These are phyloP conservation scores for Russula ochroleuca DNA, from an alignment of 768 basidiomycete genomes.

Conservation along the genomic window DNA sequence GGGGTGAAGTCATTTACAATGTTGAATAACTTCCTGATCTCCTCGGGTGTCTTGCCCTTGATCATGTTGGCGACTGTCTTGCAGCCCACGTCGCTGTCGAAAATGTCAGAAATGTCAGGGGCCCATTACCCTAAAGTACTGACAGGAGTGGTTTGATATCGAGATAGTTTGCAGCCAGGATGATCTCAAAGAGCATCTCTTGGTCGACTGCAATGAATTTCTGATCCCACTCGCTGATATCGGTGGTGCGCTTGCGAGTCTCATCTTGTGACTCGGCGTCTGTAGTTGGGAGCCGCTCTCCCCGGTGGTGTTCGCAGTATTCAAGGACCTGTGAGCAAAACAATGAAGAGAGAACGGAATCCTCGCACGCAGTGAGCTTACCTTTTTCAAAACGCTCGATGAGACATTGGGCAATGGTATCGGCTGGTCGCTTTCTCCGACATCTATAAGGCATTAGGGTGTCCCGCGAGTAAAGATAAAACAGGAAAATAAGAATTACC, in stretches of 20 bases:
- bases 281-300: slow-evolving; percentile 88
- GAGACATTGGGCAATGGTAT: slow-evolving; percentile 95
- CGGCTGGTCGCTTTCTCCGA: slow-evolving; percentile 90
- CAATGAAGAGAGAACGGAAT: slow-evolving; percentile 12
- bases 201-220: slow-evolving; percentile 99
- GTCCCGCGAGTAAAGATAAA: slow-evolving; percentile 13
- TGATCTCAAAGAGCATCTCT: slow-evolving; percentile 99
- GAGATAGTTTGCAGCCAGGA: slow-evolving; percentile 98
- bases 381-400: slow-evolving; percentile 91
- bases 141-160: slow-evolving; percentile 98
- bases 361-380: slow-evolving; percentile 31
- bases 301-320: slow-evolving; percentile 98
- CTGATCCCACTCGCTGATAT: slow-evolving; percentile 99
- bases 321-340: slow-evolving; percentile 74
- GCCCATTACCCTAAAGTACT: not conserved
- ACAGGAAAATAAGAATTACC: slow-evolving; percentile 43
- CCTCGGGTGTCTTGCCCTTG: slow-evolving; percentile 99
- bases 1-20: slow-evolving; percentile 98
- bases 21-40: slow-evolving; percentile 98
- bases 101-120: slow-evolving; percentile 12
- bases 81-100: slow-evolving; percentile 85
- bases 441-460: slow-evolving; percentile 50
- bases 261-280: slow-evolving; percentile 86
- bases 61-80: slow-evolving; percentile 99
- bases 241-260: slow-evolving; percentile 94